phyloP scores from a whole-genome alignment of 2,329 filamentous ascomycete genomes.

The Xylaria sp. region DNA sequence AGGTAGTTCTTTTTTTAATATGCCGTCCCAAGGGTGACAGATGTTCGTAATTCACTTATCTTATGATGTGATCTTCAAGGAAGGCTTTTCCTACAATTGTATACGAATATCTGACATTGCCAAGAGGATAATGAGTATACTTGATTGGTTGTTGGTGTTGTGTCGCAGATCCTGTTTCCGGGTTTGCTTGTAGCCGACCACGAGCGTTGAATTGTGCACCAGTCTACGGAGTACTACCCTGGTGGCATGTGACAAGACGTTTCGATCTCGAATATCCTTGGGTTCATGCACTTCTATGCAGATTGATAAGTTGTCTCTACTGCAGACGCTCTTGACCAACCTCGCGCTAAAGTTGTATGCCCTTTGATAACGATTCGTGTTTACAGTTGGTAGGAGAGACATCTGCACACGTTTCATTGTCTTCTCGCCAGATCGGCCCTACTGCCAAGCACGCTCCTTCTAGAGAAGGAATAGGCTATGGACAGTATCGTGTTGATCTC shows the following conservation, averaged over 20 bases:
- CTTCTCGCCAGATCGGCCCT: background rate
- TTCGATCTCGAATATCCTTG: background rate
- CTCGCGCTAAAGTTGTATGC: background rate
- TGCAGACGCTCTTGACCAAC: background rate
- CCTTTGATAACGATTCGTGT: background rate
- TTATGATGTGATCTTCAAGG: background rate
- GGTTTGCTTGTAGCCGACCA: background rate
- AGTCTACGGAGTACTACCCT: background rate
- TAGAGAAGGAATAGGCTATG: slow-evolving; percentile 4
- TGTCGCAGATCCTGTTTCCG: slow-evolving; percentile 32
- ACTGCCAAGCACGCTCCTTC: background rate
- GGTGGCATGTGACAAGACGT: background rate
- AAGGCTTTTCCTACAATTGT: background rate
- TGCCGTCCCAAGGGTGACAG: background rate
- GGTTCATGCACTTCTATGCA: slow-evolving; percentile 4
- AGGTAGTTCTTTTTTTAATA: background rate
- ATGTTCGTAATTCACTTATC: background rate
- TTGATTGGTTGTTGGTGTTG: slow-evolving; percentile 8
- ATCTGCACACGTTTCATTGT: background rate
- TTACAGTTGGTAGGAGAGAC: background rate
- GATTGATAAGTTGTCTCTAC: background rate
- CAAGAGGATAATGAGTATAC: slow-evolving; percentile 19
- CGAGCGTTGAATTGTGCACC: background rate
- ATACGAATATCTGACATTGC: slow-evolving; percentile 8
- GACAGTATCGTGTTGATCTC: slow-evolving; percentile 7